Evolutionary conservation across 345 rosid genomes (phyloP), one percentile per base, ranked within the genome.

Genomic region (Aurinia saxatilis): DNA sequence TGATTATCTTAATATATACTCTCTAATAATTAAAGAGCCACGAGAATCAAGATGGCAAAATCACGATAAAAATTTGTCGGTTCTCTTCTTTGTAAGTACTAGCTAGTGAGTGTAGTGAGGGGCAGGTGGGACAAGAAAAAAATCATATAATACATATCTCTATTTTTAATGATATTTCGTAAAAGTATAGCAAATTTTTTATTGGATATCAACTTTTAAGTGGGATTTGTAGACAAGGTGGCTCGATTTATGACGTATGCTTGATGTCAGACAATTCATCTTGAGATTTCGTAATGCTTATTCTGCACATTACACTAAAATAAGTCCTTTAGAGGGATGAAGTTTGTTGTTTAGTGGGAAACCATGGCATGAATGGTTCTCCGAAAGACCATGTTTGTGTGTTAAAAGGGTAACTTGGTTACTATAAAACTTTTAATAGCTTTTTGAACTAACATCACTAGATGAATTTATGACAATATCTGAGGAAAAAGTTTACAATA

Each of bases 11-110:
- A n/a, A n/a, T n/a, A n/a, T n/a, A n/a, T n/a, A n/a, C n/a, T n/a
- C n/a, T n/a, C n/a, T n/a, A 27, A 25, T 27, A 10, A 57, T 29
- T 1, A 15, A 41, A 52, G 38, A 10, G 42, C 41, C 29, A 44
- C 31, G 18, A 57, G 50, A 42, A 58, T 27, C 12, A 42, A 42
- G 30, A 50, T 30, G 30, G 39, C 40, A 42, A 42, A 27, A 58
- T 58, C 63, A 29, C 63, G 29, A 29, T 27, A 19, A 12, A 12
- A 44, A 7, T 31, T 59, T 59, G 51, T 59, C 64, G 51, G 9
- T 14, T 58, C 19, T n/a, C 51, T 16, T 58, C n/a, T 45, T 17
- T n/a, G n/a, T n/a, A n/a, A n/a, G n/a, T n/a, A 17, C 12, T 16
- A 9, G 14, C 37, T 27, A 10, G 27, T 33, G 41, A 19, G 54